A percentile compares a stretch with the other conserved stretches of the same genome.
phyloP scores from a whole-genome alignment of 176 grass and related monocot species.

The Olyra latifolia region DNA sequence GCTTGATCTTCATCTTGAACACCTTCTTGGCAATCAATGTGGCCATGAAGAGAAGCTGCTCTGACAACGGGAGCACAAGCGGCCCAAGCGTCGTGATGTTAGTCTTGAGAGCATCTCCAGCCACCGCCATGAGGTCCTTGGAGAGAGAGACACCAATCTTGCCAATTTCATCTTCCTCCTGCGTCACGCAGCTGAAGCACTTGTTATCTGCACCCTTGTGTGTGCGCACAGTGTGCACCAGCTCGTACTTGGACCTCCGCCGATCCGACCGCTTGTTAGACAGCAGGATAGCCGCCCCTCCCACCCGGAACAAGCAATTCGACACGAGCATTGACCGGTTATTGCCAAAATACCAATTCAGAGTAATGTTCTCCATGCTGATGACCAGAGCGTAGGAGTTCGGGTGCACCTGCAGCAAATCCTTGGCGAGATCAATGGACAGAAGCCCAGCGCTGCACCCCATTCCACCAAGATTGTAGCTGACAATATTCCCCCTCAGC shows the following conservation, averaged over 20 bases:
- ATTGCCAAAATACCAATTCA: conserved; percentile 97
- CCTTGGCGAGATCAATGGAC: conserved; percentile 86
- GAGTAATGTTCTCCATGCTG: conserved; percentile 96
- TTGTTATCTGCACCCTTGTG: conserved; percentile 87
- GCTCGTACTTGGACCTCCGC: conserved; percentile 81
- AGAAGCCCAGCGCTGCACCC: conserved; percentile 88
- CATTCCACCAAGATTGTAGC: conserved; percentile 93
- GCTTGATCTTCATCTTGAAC: conserved; percentile 88
- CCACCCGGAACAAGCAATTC: conserved; percentile 92
- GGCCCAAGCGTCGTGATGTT: conserved; percentile 95
- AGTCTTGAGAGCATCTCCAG: conserved; percentile 90
- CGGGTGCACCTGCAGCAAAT: conserved; percentile 74
- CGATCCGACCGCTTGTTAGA: conserved; percentile 57
- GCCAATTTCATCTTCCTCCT: conserved; percentile 68
- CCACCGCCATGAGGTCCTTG: conserved; percentile 90
- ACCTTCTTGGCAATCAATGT: conserved; percentile 83
- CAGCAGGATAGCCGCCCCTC: conserved; percentile 86
- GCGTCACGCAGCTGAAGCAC: conserved; percentile 80
- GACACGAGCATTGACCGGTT: conserved; percentile 84
- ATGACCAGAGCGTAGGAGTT: conserved; percentile 72
- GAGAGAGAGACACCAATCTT: conserved; percentile 87
- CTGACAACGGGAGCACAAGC: conserved; percentile 75
- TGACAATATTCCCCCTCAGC: conserved; percentile 76
- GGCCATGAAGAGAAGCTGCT: conserved; percentile 84
- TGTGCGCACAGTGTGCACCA: conserved; percentile 89